A percentile compares a stretch with the other conserved stretches of the same genome.
Evolutionary conservation across 23 red algal species (phyloP).

Genomic region (Cyanidioschyzon merolae): DNA sequence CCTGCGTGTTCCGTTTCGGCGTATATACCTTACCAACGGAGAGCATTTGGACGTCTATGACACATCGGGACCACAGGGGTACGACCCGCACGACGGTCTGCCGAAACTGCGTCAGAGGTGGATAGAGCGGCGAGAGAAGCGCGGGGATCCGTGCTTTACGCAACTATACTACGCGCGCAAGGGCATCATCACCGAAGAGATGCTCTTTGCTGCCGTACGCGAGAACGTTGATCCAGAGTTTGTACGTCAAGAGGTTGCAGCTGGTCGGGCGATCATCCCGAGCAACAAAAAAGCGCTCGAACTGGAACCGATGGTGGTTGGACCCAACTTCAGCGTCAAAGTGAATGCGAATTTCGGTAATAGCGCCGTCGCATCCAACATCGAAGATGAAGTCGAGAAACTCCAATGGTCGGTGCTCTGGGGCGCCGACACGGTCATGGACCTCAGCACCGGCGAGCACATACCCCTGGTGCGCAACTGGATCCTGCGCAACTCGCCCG

Average conservation of each 20-base stretch:
- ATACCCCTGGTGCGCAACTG: slow-evolving; percentile 93
- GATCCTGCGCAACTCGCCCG: slow-evolving; percentile 86
- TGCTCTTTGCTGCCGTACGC: slow-evolving; percentile 86
- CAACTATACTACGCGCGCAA: slow-evolving; percentile 95
- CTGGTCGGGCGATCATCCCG: slow-evolving; percentile 92
- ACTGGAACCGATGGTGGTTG: slow-evolving; percentile 97
- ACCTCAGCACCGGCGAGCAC: slow-evolving; percentile 74
- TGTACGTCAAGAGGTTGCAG: slow-evolving; percentile 76
- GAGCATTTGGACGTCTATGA: slow-evolving; percentile 88
- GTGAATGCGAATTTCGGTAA: slow-evolving; percentile 99
- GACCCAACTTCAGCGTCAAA: slow-evolving; percentile 91
- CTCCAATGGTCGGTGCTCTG: slow-evolving; percentile 96
- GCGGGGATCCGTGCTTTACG: slow-evolving; percentile 72
- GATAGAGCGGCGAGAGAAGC: slow-evolving; percentile 59
- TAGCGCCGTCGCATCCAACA: slow-evolving; percentile 62
- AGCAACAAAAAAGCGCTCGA: slow-evolving; percentile 69
- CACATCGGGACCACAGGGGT: slow-evolving; percentile 85
- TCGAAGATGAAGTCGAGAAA: slow-evolving; percentile 99
- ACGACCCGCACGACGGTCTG: slow-evolving; percentile 52
- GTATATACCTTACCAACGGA: slow-evolving; percentile 45
- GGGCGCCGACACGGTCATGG: slow-evolving; percentile 99
- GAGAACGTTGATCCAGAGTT: slow-evolving; percentile 91
- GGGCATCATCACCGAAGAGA: slow-evolving; percentile 89
- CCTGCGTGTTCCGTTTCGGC: slow-evolving; percentile 54
- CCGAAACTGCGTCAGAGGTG: slow-evolving; percentile 72